phyloP scores from a whole-genome alignment of 306 rosid genomes.

The Phaseolus lunatus region DNA sequence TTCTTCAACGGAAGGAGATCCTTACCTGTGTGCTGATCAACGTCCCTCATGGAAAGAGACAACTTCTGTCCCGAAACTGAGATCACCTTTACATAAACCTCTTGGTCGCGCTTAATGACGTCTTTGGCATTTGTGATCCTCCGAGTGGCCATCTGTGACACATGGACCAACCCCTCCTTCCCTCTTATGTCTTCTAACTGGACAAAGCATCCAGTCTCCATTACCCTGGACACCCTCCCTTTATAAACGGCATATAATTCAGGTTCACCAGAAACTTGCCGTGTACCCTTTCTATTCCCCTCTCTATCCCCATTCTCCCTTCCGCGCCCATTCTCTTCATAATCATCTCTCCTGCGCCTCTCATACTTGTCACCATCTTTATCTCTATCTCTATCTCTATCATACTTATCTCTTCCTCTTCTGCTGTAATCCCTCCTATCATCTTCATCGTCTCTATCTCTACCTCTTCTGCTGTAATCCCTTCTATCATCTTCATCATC shows the following conservation, averaged over 20 bases:
- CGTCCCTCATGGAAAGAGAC: conserved; percentile 90
- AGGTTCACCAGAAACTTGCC: conserved; percentile 56
- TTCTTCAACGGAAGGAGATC: conserved; percentile 83
- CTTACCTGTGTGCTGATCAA: conserved; percentile 79
- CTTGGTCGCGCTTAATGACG: conserved; percentile 82
- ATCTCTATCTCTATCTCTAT: conserved; percentile 12
- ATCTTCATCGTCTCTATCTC: conserved; percentile 44
- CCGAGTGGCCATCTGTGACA: conserved; percentile 82
- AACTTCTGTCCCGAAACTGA: conserved; percentile 81
- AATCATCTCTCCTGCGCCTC: conserved; percentile 40
- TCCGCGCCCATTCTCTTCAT: conserved; percentile 49
- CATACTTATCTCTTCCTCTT: conserved; percentile 25
- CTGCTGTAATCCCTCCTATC: conserved; percentile 43
- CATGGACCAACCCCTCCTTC: conserved; percentile 89
- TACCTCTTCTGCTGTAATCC: conserved; percentile 38
- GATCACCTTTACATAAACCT: conserved; percentile 81
- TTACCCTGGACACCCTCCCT: conserved; percentile 81
- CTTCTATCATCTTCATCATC: conserved; percentile 21
- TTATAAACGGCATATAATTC: conserved; percentile 77
- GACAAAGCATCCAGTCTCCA: conserved; percentile 90
- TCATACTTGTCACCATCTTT: conserved; percentile 22
- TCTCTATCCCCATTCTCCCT: conserved; percentile 51
- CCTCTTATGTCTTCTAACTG: conserved; percentile 77
- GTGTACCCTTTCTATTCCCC: conserved; percentile 46
- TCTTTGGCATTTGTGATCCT: conserved; percentile 84